Base-by-base conservation (phyloP, 805 yeast genomes). In the Hanseniaspora singularis region DNA sequence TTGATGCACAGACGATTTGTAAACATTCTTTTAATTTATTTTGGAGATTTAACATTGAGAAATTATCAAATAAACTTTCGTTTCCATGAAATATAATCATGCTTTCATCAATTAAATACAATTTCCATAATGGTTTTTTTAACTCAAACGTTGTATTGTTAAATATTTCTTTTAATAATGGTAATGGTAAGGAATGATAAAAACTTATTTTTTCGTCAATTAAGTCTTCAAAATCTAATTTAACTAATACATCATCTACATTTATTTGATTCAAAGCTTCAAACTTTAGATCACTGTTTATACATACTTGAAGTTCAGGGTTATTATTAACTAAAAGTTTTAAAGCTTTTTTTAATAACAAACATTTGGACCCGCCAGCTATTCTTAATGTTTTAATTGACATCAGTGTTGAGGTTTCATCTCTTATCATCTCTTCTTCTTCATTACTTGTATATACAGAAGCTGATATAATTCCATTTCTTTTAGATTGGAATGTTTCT, bases 41-140 rank as follows among this genome's bases (percentile, higher is more conserved):
- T 36, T 57, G 62, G 26, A 60, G 55, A 39, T 54, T 54, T 18
- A 61, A 60, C 15, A 59, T 60, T 1, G 63, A 55, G 49, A 57
- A 60, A 2, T 53, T 50, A 46, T 60, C 64, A 52, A 60, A 60
- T 26, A 60, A 46, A 3, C 51, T 51, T 38, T 59, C 63, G 38
- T 57, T 59, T 3, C 63, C 63, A 51, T 60, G 62, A 31, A 60
- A 59, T 4, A 58, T 49, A 3, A 59, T 40, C 41, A 56, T 38
- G 3, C 56, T 50, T 33, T 57, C 60, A 47, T 59, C 60, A 8
- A 59, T 52, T 1, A 59, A 42, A 44, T 47, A 57, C 10, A 60
- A 28, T 28, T 50, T 49, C 64, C 64, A 60, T 24, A 60, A 43
- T 11, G 61, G 61, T 11, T 49, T 46, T 12, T 57, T 58, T 1